Evolutionary conservation across 169 alveolate genomes (phyloP), one percentile per base, ranked within the genome.

Genomic region (Eimeria zaria): DNA sequence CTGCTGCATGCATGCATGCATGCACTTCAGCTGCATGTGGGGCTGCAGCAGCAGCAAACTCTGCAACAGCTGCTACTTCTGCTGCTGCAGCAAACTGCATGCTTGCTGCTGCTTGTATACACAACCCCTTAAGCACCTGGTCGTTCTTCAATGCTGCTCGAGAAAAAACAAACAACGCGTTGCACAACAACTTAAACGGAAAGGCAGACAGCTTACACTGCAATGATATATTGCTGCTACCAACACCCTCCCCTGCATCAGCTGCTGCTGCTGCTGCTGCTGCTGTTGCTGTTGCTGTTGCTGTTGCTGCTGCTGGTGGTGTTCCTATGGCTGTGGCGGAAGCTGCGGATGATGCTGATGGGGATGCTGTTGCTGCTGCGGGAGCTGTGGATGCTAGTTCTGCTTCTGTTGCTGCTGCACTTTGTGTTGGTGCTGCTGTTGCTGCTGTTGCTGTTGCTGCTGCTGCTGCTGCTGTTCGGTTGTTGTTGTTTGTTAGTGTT

Each of bases 1-100:
- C 96, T 5, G 36, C 96, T 27, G 92, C 83, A 36, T 24, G 36
- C 88, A 92, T 27, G 73, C 83, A 58, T 30, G 74, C 74, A 33
- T 44, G 69, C 41, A 30, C 69, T 46, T 81, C 90, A 0, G 71
- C n/a, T 0, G 73, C 73, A 27, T 30, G 71, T n/a, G 90, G 71
- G 27, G 90, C 90, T 0, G 48, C 69, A 44, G 69, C 69, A 30
- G 90, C 62, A 39, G 87, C 87, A 46, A 46, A 67, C 30, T 67
- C 73, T 36, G 84, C 84, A 33, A 24, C 89, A 16, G 55, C 90
- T 36, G 69, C 62, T 3, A 48, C 60, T 44, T 24, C 90, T 36
- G 73, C 60, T 44, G 60, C 44, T 51, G 91, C 55, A 36, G 91
- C 91, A 41, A 83, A 14, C 22, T 36, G 91, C 51, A 67, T 64